phyloP scores from a whole-genome alignment of 2,329 filamentous ascomycete species.

The Phaeosphaeriaceae sp. region DNA sequence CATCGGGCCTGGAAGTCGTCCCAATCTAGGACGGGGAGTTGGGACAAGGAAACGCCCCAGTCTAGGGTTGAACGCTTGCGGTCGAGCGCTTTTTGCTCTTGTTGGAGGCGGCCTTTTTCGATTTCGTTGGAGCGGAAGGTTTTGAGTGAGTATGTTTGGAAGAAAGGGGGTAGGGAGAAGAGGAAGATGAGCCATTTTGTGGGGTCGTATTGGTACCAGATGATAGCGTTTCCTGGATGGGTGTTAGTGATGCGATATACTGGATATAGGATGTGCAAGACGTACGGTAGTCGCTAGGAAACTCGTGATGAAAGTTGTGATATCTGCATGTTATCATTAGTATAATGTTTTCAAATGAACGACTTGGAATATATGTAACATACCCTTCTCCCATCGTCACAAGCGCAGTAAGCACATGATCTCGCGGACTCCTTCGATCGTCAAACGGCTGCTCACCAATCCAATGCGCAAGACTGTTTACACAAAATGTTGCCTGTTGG shows the following conservation, averaged over 20 bases:
- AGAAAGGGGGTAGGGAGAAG: constrained; percentile 37
- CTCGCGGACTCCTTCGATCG: constrained; percentile 45
- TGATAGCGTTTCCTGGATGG: constrained; percentile 43
- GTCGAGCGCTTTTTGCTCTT: constrained; percentile 50
- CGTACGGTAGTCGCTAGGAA: constrained; percentile 49
- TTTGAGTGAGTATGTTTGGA: constrained; percentile 47
- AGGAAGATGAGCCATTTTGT: constrained; percentile 51
- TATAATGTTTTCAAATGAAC: not conserved
- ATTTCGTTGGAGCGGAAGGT: constrained; percentile 50
- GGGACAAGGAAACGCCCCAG: constrained; percentile 46
- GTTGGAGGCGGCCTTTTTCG: constrained; percentile 50
- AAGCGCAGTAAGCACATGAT: constrained; percentile 47
- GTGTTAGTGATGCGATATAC: not conserved
- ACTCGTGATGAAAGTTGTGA: constrained; percentile 53
- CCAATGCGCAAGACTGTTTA: constrained; percentile 61
- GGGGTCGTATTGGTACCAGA: constrained; percentile 49
- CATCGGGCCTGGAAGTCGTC: constrained; percentile 44
- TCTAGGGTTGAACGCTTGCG: constrained; percentile 42
- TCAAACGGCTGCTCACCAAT: constrained; percentile 55
- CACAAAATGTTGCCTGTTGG: constrained; percentile 60
- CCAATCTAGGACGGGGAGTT: constrained; percentile 49
- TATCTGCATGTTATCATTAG: constrained; percentile 20
- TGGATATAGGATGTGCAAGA: constrained; percentile 3
- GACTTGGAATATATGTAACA: not conserved
- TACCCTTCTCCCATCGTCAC: constrained; percentile 49